Base-by-base conservation (phyloP, 2,329 filamentous ascomycete species). In the Penicillium sp. region DNA sequence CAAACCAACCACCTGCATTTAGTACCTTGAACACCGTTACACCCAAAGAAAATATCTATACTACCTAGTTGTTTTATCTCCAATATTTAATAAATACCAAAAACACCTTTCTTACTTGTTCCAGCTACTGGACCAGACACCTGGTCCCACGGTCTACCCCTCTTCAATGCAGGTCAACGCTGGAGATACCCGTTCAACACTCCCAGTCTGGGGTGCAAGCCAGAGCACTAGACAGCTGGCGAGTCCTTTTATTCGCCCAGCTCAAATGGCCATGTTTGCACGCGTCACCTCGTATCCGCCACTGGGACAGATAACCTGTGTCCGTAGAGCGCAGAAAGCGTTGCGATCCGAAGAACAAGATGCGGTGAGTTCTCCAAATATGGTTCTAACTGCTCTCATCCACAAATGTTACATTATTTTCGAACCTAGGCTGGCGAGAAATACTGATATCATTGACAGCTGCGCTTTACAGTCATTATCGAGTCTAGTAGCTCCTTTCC, bases 301-400 rank as follows among this genome's bases (percentile, higher is more conserved):
- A 1, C 73, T 96, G 47, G 90, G 87, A 2, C 89, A 92, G 68
- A 81, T 89, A 23, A 91, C 90, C 1, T 79, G 83, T 45, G 67
- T 89, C 18, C 71, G 77, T 26, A 67, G 73, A 36, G 63, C 70
- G 16, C 69, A 73, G 53, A 65, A 73, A 16, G 64, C 46, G 7
- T 51, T 52, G 8, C 54, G 54, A 29, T 61, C 55, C 3, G 56
- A 57, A 16, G 44, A 59, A 26, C 54, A 62, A 14, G 63, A 69
- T 58, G 63, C 61, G 49, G 70, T 73, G 52, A 57, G 63, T 53
- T 10, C 19, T 9, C 5, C 4, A 16, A 16, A 14, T 9, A 38
- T 45, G 9, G 10, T 16, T 2, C 23, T 41, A 10, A 30, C 1
- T 23, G 11, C 40, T 30, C 1, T 41, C 13, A 4, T 26, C 18